A percentile compares a stretch with the other conserved stretches of the same genome.
Evolutionary conservation across 495 filamentous ascomycete genomes (phyloP).

Genomic region (Xylaria longipes): DNA sequence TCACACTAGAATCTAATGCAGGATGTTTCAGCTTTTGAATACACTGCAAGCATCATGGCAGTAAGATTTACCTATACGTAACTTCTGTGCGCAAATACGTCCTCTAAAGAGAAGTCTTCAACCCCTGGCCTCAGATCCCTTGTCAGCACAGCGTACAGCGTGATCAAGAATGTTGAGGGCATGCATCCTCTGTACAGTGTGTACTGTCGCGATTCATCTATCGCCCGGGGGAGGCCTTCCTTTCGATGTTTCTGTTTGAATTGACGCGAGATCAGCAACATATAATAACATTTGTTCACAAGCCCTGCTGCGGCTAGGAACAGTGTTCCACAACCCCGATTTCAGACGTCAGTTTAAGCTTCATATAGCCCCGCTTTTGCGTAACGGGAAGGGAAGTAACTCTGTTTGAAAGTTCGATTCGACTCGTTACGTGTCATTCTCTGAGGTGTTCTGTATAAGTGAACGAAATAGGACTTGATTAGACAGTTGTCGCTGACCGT

Average conservation of each 20-base stretch:
- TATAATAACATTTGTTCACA: not conserved
- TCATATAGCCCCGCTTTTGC: slow-evolving; percentile 10
- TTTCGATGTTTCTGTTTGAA: not conserved
- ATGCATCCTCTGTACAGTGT: not conserved
- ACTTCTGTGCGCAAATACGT: not conserved
- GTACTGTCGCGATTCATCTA: not conserved
- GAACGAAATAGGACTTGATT: not conserved
- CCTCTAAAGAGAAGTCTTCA: not conserved
- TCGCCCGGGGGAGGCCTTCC: not conserved
- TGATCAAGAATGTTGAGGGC: not conserved
- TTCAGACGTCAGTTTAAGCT: slow-evolving; percentile 3
- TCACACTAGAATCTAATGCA: not conserved
- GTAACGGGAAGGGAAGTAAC: slow-evolving; percentile 4
- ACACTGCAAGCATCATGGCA: not conserved
- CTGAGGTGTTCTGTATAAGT: not conserved
- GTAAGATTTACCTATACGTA: not conserved
- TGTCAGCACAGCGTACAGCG: not conserved
- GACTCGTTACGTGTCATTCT: not conserved
- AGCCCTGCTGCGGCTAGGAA: not conserved
- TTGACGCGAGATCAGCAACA: not conserved
- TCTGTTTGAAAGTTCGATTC: not conserved
- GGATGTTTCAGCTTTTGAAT: slow-evolving; percentile 6
- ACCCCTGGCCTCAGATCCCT: slow-evolving; percentile 10
- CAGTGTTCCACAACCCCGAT: not conserved
- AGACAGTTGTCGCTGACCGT: not conserved